phyloP scores from a whole-genome alignment of 2,329 filamentous ascomycete species.

The Pseudogymnoascus sp. region DNA sequence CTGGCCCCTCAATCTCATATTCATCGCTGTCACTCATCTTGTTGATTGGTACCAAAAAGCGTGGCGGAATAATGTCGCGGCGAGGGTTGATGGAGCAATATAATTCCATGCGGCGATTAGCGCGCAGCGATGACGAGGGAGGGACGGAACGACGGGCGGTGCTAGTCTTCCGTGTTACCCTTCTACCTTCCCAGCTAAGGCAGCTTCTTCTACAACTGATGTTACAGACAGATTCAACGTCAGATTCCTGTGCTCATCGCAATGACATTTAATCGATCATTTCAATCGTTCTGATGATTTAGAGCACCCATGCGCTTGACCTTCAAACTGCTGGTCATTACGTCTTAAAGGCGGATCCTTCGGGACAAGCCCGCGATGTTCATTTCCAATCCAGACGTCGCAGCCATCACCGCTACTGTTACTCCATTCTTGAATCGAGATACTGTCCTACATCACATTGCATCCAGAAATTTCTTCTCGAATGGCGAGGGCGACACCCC shows the following conservation, averaged over 20 bases:
- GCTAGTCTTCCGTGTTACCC: not conserved
- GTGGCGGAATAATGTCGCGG: not conserved
- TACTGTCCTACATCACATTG: constrained; percentile 4
- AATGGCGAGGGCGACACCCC: constrained; percentile 35
- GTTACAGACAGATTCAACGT: not conserved
- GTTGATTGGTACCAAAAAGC: not conserved
- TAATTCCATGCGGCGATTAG: constrained; percentile 8
- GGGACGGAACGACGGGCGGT: not conserved
- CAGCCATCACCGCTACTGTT: not conserved
- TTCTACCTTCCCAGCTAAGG: not conserved
- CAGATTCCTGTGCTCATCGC: not conserved
- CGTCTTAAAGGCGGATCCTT: constrained; percentile 2
- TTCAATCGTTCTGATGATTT: not conserved
- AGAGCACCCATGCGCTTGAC: constrained; percentile 1
- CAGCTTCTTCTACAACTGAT: not conserved
- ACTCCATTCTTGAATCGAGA: not conserved
- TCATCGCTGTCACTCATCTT: constrained; percentile 55
- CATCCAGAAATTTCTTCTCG: constrained; percentile 1
- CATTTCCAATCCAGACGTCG: constrained; percentile 1
- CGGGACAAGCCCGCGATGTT: constrained; percentile 5
- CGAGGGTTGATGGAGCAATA: not conserved
- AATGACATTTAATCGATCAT: constrained; percentile 1
- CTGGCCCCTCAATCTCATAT: constrained; percentile 46
- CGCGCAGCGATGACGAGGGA: constrained; percentile 3
- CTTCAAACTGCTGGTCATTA: not conserved